Percentiles rank a stretch among this genome's conserved stretches.
Evolutionary conservation across 441 rosid species (phyloP).

Genomic region (Sinapis alba): DNA sequence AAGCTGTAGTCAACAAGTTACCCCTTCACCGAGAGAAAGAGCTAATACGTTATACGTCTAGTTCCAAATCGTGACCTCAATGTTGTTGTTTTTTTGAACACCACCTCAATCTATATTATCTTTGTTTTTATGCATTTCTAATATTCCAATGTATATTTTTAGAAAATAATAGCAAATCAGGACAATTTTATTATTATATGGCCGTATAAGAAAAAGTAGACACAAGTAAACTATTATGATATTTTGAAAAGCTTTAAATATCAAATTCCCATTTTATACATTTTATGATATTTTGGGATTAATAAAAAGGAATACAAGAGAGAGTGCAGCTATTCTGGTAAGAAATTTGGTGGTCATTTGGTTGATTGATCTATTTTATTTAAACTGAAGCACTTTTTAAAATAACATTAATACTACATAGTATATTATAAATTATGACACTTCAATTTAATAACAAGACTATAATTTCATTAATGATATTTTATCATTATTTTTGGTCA

Average conservation of each 20-base stretch:
- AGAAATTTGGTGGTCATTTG: not conserved
- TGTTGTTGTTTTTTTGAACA: no score
- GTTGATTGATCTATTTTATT: no score
- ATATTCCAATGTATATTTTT: not conserved
- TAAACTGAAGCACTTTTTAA: no score
- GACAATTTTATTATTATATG: not conserved
- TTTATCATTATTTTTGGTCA: no score
- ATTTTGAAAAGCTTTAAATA: not conserved
- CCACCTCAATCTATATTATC: constrained; percentile 3
- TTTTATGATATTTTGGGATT: not conserved
- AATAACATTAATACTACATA: no score
- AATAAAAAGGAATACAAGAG: no score
- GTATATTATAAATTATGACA: no score
- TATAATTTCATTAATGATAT: no score
- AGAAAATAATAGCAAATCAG: constrained; percentile 18
- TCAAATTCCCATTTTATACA: not conserved
- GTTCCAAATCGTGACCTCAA: constrained; percentile 10
- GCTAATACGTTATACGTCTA: constrained; percentile 5
- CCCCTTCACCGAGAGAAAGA: constrained; percentile 39
- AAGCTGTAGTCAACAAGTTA: constrained; percentile 35
- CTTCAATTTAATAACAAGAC: no score
- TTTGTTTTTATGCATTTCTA: not conserved
- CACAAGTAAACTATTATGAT: not conserved
- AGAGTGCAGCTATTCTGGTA: not conserved
- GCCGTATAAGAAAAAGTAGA: no score